These are phyloP conservation scores for Lipomyces starkeyi DNA, from an alignment of 805 yeast genomes.

Conservation along the genomic window DNA sequence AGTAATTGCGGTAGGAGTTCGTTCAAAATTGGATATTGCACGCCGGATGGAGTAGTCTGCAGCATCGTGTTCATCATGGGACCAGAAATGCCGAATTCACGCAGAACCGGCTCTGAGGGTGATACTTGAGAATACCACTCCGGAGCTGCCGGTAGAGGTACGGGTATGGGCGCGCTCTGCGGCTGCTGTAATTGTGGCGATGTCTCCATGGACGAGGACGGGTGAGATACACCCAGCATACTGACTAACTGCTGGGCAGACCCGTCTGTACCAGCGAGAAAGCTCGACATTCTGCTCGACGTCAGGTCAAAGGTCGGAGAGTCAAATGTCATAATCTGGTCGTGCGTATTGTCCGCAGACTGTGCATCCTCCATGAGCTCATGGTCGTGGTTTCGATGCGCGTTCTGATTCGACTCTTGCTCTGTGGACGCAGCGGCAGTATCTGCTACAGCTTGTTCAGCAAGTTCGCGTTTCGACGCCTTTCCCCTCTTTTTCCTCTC, in stretches of 20 bases:
- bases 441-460: conserved; percentile 14
- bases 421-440: neutral
- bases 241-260: neutral
- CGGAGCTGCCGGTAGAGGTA: neutral
- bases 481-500: conserved; percentile 55
- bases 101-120: conserved; percentile 24
- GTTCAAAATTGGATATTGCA: conserved; percentile 39
- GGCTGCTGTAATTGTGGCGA: neutral
- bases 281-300: neutral
- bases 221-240: neutral
- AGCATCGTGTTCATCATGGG: conserved; percentile 8
- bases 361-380: neutral
- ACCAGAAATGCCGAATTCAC: conserved; percentile 17
- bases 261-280: neutral
- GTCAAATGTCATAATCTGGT: neutral
- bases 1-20: conserved; percentile 36
- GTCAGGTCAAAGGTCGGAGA: neutral
- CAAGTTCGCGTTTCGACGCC: conserved; percentile 23
- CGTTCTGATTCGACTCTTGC: neutral
- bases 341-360: neutral
- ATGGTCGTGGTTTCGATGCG: neutral
- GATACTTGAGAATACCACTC: conserved; percentile 30
- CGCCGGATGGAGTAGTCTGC: conserved; percentile 10
- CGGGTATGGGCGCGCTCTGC: neutral
- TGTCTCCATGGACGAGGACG: neutral